These are phyloP conservation scores for Claviceps monticola DNA, from an alignment of 2,329 filamentous ascomycete genomes.

Conservation along the genomic window DNA sequence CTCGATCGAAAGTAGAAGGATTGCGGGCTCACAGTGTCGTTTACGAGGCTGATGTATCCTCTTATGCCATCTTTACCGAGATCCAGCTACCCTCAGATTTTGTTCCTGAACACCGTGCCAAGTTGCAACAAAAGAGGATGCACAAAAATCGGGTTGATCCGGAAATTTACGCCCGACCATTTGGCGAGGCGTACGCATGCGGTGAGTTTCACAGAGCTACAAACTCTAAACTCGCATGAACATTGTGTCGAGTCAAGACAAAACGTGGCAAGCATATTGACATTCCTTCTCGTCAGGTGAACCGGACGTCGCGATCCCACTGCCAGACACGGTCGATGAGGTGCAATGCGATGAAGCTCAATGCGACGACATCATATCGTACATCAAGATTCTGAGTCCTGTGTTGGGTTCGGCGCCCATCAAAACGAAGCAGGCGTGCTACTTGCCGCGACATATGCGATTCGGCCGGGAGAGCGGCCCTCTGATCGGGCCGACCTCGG, in stretches of 20 bases:
- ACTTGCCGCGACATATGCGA: conserved; percentile 63
- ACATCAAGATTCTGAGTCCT: conserved; percentile 54
- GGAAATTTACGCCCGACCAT: conserved; percentile 85
- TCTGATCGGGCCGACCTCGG: conserved; percentile 61
- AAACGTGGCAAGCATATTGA: neutral
- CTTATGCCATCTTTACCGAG: conserved; percentile 75
- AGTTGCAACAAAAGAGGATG: conserved; percentile 34
- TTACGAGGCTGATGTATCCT: conserved; percentile 49
- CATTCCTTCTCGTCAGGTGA: conserved; percentile 35
- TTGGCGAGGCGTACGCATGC: conserved; percentile 85
- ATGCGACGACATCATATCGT: conserved; percentile 76
- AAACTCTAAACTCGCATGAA: neutral
- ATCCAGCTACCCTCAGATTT: conserved; percentile 60
- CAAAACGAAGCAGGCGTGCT: conserved; percentile 75
- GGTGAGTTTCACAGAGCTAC: conserved; percentile 32
- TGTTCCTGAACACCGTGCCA: conserved; percentile 34
- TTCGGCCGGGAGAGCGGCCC: conserved; percentile 52
- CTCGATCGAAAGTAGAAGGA: conserved; percentile 42
- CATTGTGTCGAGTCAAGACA: neutral
- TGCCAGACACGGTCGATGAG: conserved; percentile 62
- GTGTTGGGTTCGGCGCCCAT: conserved; percentile 55
- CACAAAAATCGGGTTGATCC: conserved; percentile 59
- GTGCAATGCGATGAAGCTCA: conserved; percentile 62
- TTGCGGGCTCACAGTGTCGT: conserved; percentile 53
- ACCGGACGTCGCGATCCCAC: conserved; percentile 58